phyloP scores from a whole-genome alignment of 352 stramenopile genomes.

The Globisporangium rhizosaccharum region DNA sequence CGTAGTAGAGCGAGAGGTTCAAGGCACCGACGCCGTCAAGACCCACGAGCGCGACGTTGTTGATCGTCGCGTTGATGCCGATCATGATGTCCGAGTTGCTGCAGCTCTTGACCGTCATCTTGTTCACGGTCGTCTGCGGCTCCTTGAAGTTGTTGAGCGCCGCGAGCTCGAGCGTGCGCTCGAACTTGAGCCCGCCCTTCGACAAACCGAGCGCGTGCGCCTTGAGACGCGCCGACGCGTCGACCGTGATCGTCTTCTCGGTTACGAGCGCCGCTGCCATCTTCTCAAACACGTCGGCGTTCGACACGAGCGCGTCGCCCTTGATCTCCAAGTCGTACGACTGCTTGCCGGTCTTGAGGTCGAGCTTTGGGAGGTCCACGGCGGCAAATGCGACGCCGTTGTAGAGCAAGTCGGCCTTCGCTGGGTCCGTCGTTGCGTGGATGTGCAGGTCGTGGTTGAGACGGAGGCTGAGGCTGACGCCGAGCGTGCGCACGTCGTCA shows the following conservation, averaged over 20 bases:
- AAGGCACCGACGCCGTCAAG: slow-evolving; percentile 39
- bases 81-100: slow-evolving; percentile 33
- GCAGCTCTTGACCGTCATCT: slow-evolving; percentile 40
- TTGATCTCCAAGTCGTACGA: slow-evolving; percentile 54
- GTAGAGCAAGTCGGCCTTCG: slow-evolving; percentile 38
- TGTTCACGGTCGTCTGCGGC: slow-evolving; percentile 38
- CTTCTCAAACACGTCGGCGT: slow-evolving; percentile 35
- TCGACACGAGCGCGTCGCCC: slow-evolving; percentile 25
- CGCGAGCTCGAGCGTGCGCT: slow-evolving; percentile 34
- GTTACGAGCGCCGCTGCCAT: slow-evolving; percentile 37
- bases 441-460: slow-evolving; percentile 40
- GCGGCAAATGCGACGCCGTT: slow-evolving; percentile 35
- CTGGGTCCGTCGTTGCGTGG: slow-evolving; percentile 37
- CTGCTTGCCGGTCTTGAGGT: slow-evolving; percentile 37
- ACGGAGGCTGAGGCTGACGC: slow-evolving; percentile 49
- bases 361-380: slow-evolving; percentile 41
- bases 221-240: slow-evolving; percentile 30
- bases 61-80: slow-evolving; percentile 58
- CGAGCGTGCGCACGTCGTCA: slow-evolving; percentile 20
- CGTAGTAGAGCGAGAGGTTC: slow-evolving; percentile 68
- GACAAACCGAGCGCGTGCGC: slow-evolving; percentile 41
- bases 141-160: slow-evolving; percentile 54
- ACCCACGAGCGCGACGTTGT: slow-evolving; percentile 8
- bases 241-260: slow-evolving; percentile 27
- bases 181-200: slow-evolving; percentile 39